Base-by-base conservation (phyloP, 106 monocot genomes). In the Dendrobium catenatum region DNA sequence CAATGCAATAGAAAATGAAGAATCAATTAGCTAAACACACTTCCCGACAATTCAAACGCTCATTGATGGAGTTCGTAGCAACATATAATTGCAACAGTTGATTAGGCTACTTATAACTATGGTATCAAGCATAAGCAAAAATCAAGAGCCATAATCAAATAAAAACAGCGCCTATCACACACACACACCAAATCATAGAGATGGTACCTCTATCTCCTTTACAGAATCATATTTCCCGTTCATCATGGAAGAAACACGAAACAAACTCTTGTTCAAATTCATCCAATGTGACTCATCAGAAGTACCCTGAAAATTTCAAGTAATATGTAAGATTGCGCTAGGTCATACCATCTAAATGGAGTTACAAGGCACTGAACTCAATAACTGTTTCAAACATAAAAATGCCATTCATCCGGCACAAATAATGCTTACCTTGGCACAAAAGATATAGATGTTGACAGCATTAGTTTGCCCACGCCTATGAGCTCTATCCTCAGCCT, bases 401-500 rank as follows among this genome's bases (percentile, higher is more conserved):
- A 56, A 2, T 56, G 9, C 4, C 19, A 56, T 46, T 46, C 46
- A 46, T 46, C 46, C 9, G 9, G 6, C 19, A 61, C 22, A 61
- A 61, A 61, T 61, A 61, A 61, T 61, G 61, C 5, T 22, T 61
- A 61, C 61, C 97, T 87, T 95, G 27, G 95, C 95, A 77, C 95
- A 99, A 70, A 99, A 99, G 58, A 99, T 93, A 79, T 99, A 99
- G 72, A 99, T 91, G 78, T 99, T 99, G 43, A 99, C 93, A 6
- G 98, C 95, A 91, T 99, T 99, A 70, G 56, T 93, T 83, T 95
- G 98, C 56, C 98, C 98, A 47, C 91, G 84, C 74, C 98, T 92
- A 74, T 98, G 98, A 85, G 94, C 94, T 84, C 98, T 92, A 86
- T 98, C 98, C 85, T 98, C 98, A 84, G 98, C 98, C 94, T 97